Base-by-base conservation (phyloP, 768 basidiomycete genomes). In the Hebeloma cylindrosporum region DNA sequence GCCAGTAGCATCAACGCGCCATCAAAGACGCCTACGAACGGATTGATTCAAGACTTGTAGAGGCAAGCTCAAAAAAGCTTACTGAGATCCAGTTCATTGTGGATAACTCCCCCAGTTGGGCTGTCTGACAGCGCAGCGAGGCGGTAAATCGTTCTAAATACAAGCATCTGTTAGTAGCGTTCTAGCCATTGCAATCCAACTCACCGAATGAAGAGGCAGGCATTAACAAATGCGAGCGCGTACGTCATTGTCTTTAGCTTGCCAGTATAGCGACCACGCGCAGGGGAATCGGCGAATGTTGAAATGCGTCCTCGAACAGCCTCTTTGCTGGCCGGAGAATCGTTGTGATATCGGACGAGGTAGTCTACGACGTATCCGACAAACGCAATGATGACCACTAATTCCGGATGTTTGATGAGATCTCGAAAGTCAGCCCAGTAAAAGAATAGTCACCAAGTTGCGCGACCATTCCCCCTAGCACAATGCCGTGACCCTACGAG, bases 381-480 rank as follows among this genome's bases (percentile, higher is more conserved):
- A 45, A 71, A 82, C 6, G 74, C 31, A 1, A 64, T 50, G 37
- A 80, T 72, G 28, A 69, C 67, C 7, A 62, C 78, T 78, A 48
- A 3, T 20, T 7, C n/a, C 14, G 29, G 22, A 13, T 3, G n/a
- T n/a, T n/a, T n/a, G n/a, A n/a, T n/a, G n/a, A n/a, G n/a, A n/a
- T n/a, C n/a, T n/a, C n/a, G n/a, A n/a, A n/a, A n/a, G n/a, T n/a
- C n/a, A n/a, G n/a, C n/a, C n/a, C n/a, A n/a, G n/a, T n/a, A n/a
- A 10, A 13, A 34, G 16, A 17, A n/a, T 5, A 50, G 67, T 16
- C 43, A 72, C 73, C 56, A 14, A 82, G 60, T 54, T 86, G 83
- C 54, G 85, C 74, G 13, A 68, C 66, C 48, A 87, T 84, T 36
- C 83, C 85, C 1, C 64, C 78, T 7, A 83, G 68, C 80, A 84